phyloP scores from a whole-genome alignment of 2,329 filamentous ascomycete species.

The Colletotrichum scovillei region DNA sequence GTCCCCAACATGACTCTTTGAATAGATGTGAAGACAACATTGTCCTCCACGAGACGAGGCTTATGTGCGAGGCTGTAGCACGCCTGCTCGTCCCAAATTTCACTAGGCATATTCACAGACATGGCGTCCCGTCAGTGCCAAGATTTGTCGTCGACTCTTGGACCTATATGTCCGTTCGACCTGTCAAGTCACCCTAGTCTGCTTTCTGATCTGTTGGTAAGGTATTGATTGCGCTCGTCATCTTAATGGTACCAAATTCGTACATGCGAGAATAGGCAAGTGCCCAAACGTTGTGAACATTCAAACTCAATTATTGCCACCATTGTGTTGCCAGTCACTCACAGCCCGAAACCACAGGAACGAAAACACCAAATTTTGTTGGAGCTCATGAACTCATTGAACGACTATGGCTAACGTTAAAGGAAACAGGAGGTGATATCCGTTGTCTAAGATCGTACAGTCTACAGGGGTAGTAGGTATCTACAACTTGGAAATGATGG shows the following conservation, averaged over 20 bases:
- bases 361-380: not conserved
- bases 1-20: no score
- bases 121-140: not conserved
- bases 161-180: not conserved
- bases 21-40: no score
- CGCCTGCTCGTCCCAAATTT: no score
- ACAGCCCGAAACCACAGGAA: not conserved
- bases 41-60: no score
- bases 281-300: not conserved
- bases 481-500: conserved; percentile 82
- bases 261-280: not conserved
- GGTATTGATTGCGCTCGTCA: not conserved
- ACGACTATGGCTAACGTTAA: conserved; percentile 34
- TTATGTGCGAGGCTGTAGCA: no score
- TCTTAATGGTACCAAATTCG: not conserved
- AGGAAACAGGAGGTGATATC: conserved; percentile 23
- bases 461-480: conserved; percentile 39
- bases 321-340: not conserved
- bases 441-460: conserved; percentile 36
- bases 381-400: conserved; percentile 36
- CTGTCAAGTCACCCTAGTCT: not conserved
- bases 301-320: not conserved
- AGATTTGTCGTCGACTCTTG: not conserved
- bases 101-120: not conserved
- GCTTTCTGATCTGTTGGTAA: not conserved